A percentile compares a stretch with the other conserved stretches of the same genome.
Evolutionary conservation across 2,329 filamentous ascomycete genomes (phyloP).

Genomic region (Clonostachys rosea): DNA sequence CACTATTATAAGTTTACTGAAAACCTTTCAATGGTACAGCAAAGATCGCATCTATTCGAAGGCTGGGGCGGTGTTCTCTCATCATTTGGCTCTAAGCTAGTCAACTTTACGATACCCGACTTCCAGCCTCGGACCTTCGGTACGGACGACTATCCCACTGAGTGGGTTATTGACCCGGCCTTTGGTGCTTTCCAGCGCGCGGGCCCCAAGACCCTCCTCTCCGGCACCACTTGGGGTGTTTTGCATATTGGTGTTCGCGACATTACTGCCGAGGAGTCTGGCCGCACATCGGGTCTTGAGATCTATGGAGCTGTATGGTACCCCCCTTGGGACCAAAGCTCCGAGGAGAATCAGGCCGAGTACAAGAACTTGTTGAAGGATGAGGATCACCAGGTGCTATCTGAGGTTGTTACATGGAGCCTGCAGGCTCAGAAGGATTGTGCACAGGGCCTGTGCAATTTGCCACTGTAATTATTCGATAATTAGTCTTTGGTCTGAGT

Average conservation of each 20-base stretch:
- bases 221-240: background rate
- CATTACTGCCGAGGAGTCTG: background rate
- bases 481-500: too few relatives aligned
- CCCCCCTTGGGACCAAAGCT: background rate
- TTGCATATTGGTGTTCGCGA: conserved; percentile 1
- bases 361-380: background rate
- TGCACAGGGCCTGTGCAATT: background rate
- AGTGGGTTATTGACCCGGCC: background rate
- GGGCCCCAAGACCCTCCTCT: background rate
- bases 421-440: conserved; percentile 1
- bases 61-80: conserved; percentile 1
- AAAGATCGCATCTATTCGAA: background rate
- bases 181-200: background rate
- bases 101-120: background rate
- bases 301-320: background rate
- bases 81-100: background rate
- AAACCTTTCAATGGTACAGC: background rate
- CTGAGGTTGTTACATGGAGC: background rate
- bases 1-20: conserved; percentile 1
- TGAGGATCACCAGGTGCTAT: conserved; percentile 1
- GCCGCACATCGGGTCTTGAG: background rate
- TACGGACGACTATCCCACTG: background rate
- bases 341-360: background rate
- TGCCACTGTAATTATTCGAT: too few relatives aligned
- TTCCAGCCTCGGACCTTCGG: background rate